Evolutionary conservation across 2,329 filamentous ascomycete species (phyloP).

Genomic region (Colletotrichum liriopes): DNA sequence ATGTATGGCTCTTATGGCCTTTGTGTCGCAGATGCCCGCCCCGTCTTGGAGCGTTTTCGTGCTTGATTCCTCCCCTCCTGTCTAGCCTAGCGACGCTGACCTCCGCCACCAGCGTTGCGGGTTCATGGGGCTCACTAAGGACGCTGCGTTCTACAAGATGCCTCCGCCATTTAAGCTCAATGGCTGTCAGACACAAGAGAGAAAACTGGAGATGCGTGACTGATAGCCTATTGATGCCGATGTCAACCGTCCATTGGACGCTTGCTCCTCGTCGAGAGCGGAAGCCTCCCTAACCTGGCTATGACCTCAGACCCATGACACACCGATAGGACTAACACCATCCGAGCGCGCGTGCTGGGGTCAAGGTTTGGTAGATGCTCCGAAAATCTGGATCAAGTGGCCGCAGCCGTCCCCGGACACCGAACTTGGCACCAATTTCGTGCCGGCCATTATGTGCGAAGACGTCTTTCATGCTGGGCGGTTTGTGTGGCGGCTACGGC

Average conservation of each 20-base stretch:
- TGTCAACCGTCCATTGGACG: background rate
- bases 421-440: background rate
- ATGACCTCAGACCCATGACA: background rate
- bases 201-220: background rate
- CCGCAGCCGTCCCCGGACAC: background rate
- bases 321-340: conserved; percentile 2
- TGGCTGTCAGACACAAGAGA: background rate
- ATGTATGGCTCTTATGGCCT: background rate
- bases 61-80: background rate
- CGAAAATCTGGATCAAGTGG: conserved; percentile 2
- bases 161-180: conserved; percentile 1
- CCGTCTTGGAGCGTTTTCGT: conserved; percentile 8
- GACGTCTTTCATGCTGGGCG: background rate
- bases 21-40: background rate
- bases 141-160: background rate
- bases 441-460: background rate
- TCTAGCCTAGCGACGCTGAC: conserved; percentile 6
- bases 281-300: background rate
- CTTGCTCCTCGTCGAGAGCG: background rate
- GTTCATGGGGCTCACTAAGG: conserved; percentile 1
- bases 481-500: background rate
- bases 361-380: conserved; percentile 3
- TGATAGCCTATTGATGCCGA: background rate
- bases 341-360: background rate
- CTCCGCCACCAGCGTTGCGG: background rate